Evolutionary conservation across 2,329 filamentous ascomycete genomes (phyloP).

Genomic region (Ceratocystis smalleyi): DNA sequence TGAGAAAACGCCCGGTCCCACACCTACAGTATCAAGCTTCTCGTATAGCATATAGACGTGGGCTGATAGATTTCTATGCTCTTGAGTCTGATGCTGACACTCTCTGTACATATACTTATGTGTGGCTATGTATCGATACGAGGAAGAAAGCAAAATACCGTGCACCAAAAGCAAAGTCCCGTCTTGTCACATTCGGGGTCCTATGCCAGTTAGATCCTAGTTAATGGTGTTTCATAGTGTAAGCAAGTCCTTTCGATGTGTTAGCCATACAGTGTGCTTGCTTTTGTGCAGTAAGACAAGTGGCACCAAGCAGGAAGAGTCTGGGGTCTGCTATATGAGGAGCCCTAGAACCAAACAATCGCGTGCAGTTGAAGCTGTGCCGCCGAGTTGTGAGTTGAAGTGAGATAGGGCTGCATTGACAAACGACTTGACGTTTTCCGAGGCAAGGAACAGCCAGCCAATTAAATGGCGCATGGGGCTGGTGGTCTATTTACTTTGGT

Average conservation of each 20-base stretch:
- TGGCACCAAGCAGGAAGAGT: background rate
- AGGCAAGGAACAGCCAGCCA: background rate
- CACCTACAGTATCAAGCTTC: too few relatives aligned
- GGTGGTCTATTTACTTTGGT: background rate
- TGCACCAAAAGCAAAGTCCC: background rate
- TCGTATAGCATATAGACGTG: too few relatives aligned
- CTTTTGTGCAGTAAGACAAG: background rate
- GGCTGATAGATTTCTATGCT: too few relatives aligned
- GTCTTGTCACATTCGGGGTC: background rate
- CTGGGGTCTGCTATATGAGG: background rate
- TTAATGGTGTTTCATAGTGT: background rate
- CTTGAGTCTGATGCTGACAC: too few relatives aligned
- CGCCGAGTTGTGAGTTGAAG: background rate
- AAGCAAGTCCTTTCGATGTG: background rate
- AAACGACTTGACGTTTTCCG: background rate
- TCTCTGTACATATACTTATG: background rate
- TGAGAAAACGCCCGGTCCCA: too few relatives aligned
- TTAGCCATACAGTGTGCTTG: background rate
- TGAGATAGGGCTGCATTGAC: slow-evolving; percentile 6
- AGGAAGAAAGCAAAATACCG: background rate
- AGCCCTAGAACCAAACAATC: too few relatives aligned
- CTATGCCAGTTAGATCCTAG: background rate
- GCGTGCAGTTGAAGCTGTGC: too few relatives aligned
- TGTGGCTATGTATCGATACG: background rate
- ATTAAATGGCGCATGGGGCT: background rate